Conservation (phyloP, 371 early-diverging fungal species). For the Mortierella polycephala region DNA sequence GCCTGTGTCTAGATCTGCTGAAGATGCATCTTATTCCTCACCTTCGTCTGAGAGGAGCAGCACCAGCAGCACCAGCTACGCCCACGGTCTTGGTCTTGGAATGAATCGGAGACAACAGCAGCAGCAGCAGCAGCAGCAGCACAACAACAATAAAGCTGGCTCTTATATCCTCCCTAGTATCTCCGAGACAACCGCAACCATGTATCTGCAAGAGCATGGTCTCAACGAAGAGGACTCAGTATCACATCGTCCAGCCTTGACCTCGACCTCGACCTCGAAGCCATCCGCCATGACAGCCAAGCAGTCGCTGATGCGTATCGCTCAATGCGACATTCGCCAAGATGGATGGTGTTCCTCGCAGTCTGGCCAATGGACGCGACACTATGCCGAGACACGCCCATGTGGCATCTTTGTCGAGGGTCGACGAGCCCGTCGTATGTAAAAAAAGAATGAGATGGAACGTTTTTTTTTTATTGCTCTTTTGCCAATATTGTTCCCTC, state of each 20-base stretch:
- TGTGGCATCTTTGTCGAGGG: constrained; percentile 34
- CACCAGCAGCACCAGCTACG: constrained; percentile 10
- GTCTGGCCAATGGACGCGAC: constrained; percentile 45
- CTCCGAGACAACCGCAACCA: constrained; percentile 24
- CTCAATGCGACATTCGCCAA: constrained; percentile 28
- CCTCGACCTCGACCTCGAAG: background rate
- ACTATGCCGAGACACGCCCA: constrained; percentile 41
- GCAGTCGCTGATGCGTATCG: constrained; percentile 43
- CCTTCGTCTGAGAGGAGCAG: constrained; percentile 7
- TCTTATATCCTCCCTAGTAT: constrained; percentile 26
- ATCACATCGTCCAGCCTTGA: background rate
- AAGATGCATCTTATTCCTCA: constrained; percentile 5
- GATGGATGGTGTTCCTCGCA: constrained; percentile 41
- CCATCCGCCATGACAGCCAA: constrained; percentile 22
- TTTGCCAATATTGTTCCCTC: background rate
- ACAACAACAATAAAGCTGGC: background rate
- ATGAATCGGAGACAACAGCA: constrained; percentile 6
- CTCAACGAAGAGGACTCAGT: background rate
- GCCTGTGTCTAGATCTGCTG: constrained; percentile 29
- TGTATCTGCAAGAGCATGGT: constrained; percentile 19
- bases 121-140: constrained; percentile 9
- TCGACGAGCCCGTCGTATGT: constrained; percentile 33
- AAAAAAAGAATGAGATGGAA: background rate
- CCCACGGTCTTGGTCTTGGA: background rate
- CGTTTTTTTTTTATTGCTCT: background rate